Evolutionary conservation across 2,329 filamentous ascomycete genomes (phyloP), one percentile per base, ranked within the genome.

Genomic region (Didymella arachidicola): DNA sequence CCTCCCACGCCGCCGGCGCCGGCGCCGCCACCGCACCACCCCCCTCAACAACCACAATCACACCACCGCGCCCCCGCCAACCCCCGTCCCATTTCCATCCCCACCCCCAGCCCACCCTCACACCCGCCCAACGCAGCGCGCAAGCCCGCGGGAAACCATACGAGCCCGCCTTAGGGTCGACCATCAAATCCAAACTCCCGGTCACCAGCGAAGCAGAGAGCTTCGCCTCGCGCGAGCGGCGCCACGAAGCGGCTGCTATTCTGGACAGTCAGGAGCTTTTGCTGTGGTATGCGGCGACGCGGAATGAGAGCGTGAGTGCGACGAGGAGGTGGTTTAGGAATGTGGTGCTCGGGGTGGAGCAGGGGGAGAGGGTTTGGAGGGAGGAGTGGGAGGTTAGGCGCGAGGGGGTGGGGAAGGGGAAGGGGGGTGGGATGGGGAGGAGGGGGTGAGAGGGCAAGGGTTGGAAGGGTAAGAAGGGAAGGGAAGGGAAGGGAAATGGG

Each of bases 191-290:
- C 5, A 36, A 36, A 7, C 16, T 2, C 7, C n/a, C 32, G 7
- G 32, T 39, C 25, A 42, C 22, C n/a, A 22, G 1, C 22, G 22
- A 22, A 22, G 22, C 22, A 22, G 73, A 77, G 45, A 59, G 58
- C 22, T 77, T 69, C 52, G 72, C 75, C 34, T 39, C 55, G 32
- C 65, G 71, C 4, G 67, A 76, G 57, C 41, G 47, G 10, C 61
- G 76, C 2, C 61, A 72, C 19, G 62, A 72, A 39, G 77, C 77
- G 0, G 74, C 69, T 0, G 48, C 59, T 16, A 72, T 78, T 32
- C 56, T 79, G 1, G 72, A 73, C 41, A 76, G 66, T 45, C 63
- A 63, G 10, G 78, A 79, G 61, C 61, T 78, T 72, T 48, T 79
- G 34, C 68, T 77, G 11, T 77, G 77, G 75, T 70, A 68, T 43